These are phyloP conservation scores for Fagopyrum tataricum DNA, from an alignment of 148 eudicot species.

Conservation along the genomic window DNA sequence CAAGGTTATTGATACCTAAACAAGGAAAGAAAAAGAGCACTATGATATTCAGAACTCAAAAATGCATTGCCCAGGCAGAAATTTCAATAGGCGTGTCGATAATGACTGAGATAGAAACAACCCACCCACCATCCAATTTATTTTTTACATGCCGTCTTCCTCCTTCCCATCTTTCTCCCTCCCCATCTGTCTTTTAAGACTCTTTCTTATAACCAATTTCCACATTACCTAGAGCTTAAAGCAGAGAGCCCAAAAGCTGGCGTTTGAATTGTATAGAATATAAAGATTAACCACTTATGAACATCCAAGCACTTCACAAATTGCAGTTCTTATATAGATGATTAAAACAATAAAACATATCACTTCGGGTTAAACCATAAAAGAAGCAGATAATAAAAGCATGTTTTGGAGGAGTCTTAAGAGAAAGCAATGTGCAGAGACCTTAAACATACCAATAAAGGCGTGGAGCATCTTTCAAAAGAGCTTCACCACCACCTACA, in stretches of 20 bases:
- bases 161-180: neutral
- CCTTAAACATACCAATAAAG: constrained; percentile 65
- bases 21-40: neutral
- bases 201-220: neutral
- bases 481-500: constrained; percentile 75
- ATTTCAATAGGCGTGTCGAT: neutral
- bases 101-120: neutral
- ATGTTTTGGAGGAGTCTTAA: neutral
- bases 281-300: neutral
- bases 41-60: neutral
- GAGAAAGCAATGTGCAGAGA: neutral
- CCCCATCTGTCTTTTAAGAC: neutral
- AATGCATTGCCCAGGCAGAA: neutral
- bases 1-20: neutral
- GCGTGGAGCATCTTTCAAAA: constrained; percentile 64
- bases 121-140: neutral
- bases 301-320: neutral
- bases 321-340: constrained; percentile 2
- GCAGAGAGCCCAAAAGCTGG: neutral
- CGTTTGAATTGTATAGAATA: neutral
- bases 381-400: neutral
- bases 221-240: neutral
- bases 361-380: neutral
- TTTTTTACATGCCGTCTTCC: neutral
- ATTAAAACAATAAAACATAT: neutral